phyloP scores from a whole-genome alignment of 352 stramenopile species.

The Hyaloperonospora arabidopsidis region DNA sequence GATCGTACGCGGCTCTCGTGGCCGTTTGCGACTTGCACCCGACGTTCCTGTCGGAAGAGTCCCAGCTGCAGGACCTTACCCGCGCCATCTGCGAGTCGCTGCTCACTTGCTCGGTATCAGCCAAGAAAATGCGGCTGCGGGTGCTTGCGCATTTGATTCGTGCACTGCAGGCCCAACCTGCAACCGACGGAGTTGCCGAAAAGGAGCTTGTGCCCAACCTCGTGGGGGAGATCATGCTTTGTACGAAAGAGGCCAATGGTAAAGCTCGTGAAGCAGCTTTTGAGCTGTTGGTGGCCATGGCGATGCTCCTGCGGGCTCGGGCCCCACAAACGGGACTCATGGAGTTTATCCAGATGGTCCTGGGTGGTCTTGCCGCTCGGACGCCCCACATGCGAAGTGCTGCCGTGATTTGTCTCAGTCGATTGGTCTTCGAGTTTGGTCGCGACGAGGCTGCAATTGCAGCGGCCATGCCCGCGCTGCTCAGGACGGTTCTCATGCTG shows the following conservation, averaged over 20 bases:
- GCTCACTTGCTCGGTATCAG: constrained; percentile 90
- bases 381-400: constrained; percentile 95
- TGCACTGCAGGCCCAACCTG: constrained; percentile 58
- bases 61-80: constrained; percentile 88
- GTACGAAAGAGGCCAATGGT: constrained; percentile 94
- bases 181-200: constrained; percentile 40
- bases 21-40: constrained; percentile 82
- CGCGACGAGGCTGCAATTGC: constrained; percentile 57
- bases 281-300: constrained; percentile 80
- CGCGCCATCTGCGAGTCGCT: constrained; percentile 91
- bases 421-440: constrained; percentile 92
- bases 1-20: constrained; percentile 79
- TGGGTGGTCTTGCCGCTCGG: constrained; percentile 87
- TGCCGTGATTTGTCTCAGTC: constrained; percentile 90
- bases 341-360: constrained; percentile 89
- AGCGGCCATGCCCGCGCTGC: constrained; percentile 77
- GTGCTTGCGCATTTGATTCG: constrained; percentile 78
- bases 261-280: constrained; percentile 88
- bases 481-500: constrained; percentile 90
- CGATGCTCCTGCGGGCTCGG: constrained; percentile 58
- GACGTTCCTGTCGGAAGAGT: constrained; percentile 61
- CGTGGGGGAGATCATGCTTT: constrained; percentile 93
- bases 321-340: constrained; percentile 62
- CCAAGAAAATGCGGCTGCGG: constrained; percentile 93
- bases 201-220: constrained; percentile 86